phyloP scores from a whole-genome alignment of 257 asterid genomes.

The Rauvolfia tetraphylla region DNA sequence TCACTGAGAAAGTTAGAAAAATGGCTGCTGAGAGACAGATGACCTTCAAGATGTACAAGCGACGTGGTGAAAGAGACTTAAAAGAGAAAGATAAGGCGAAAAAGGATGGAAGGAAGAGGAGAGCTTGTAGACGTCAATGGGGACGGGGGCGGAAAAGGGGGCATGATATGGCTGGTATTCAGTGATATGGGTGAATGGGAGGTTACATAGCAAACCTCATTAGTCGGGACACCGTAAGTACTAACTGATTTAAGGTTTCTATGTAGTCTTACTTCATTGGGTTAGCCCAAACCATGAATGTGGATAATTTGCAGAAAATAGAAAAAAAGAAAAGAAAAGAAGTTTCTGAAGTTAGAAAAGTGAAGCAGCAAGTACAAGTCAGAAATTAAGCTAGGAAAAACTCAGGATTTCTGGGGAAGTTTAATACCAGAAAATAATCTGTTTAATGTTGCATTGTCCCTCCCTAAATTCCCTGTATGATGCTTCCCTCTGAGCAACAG shows the following conservation, averaged over 20 bases:
- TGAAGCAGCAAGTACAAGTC: neutral
- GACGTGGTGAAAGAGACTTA: conserved; percentile 81
- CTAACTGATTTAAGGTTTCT: neutral
- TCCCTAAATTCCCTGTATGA: neutral
- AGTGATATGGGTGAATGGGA: neutral
- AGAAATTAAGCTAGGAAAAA: neutral
- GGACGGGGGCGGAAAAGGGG: conserved; percentile 35
- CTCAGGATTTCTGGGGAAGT: neutral
- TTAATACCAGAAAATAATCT: neutral
- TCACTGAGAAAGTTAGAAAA: conserved; percentile 73
- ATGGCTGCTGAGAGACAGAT: conserved; percentile 85
- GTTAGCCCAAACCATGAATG: neutral
- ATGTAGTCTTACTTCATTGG: neutral
- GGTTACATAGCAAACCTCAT: neutral
- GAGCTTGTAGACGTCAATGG: conserved; percentile 69
- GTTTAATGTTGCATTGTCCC: neutral
- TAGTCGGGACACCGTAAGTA: conserved; percentile 1
- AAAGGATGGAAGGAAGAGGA: conserved; percentile 65
- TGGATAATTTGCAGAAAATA: neutral
- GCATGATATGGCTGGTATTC: conserved; percentile 2
- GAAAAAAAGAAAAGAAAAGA: neutral
- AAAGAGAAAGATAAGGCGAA: conserved; percentile 64
- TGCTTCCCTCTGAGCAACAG: neutral
- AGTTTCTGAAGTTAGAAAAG: neutral
- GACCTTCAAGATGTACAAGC: conserved; percentile 90